These are phyloP conservation scores for Pestalotiopsis sp. DNA, from an alignment of 2,329 filamentous ascomycete genomes.

Conservation along the genomic window DNA sequence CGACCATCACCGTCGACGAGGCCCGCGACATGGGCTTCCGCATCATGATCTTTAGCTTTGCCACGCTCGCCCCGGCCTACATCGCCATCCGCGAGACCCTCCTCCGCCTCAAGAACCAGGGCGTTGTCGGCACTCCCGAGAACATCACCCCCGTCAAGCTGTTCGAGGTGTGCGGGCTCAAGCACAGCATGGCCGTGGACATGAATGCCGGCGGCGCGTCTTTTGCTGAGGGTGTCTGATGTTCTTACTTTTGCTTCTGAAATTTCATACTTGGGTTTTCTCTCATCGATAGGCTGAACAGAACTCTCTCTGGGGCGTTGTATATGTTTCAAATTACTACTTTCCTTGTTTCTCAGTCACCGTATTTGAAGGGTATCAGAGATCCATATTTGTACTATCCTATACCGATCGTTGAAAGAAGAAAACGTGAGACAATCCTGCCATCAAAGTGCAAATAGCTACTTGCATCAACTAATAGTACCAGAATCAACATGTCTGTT, in stretches of 20 bases:
- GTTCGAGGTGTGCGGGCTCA: constrained; percentile 33
- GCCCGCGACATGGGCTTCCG: constrained; percentile 59
- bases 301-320: background rate
- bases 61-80: constrained; percentile 50
- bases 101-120: constrained; percentile 37
- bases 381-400: too few relatives aligned
- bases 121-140: constrained; percentile 31
- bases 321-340: background rate
- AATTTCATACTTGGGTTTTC: too few relatives aligned
- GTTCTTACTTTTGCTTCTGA: background rate
- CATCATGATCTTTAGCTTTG: constrained; percentile 60
- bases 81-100: constrained; percentile 41
- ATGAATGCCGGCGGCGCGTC: constrained; percentile 30
- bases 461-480: too few relatives aligned
- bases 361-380: too few relatives aligned
- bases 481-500: too few relatives aligned
- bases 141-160: constrained; percentile 31
- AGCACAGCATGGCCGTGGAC: constrained; percentile 33
- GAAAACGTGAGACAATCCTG: too few relatives aligned
- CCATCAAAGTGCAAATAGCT: too few relatives aligned
- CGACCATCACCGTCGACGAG: constrained; percentile 53
- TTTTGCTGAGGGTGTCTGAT: constrained; percentile 24
- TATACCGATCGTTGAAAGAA: too few relatives aligned
- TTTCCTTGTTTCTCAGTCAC: too few relatives aligned
- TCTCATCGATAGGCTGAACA: background rate